Evolutionary conservation across 305 asterid species (phyloP).

Genomic region (Plantago rigida): DNA sequence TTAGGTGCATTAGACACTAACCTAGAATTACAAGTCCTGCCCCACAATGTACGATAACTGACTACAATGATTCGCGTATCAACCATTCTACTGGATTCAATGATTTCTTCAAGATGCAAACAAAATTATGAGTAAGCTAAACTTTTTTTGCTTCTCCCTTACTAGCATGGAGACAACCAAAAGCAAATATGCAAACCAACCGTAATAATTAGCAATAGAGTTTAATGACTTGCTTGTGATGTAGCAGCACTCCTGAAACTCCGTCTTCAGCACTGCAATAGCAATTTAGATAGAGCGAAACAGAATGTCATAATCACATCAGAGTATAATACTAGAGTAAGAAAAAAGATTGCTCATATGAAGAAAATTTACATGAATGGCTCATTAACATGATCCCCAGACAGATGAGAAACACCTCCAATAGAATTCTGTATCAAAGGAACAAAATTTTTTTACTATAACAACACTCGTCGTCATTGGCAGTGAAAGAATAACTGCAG

Average conservation of each 20-base stretch:
- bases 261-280: constrained; percentile 82
- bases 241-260: constrained; percentile 92
- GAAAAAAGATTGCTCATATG: constrained; percentile 13
- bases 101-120: constrained; percentile 13
- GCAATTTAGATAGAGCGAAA: constrained; percentile 15
- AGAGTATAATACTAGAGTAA: constrained; percentile 11
- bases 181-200: constrained; percentile 45
- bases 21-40: too few species aligned
- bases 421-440: constrained; percentile 66
- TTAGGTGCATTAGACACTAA: too few species aligned
- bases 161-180: constrained; percentile 20
- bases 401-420: constrained; percentile 80
- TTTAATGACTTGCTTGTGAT: constrained; percentile 95
- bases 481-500: constrained; percentile 14
- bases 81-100: not conserved
- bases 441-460: constrained; percentile 18
- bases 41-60: not conserved
- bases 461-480: constrained; percentile 11
- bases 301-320: constrained; percentile 23
- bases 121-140: not conserved
- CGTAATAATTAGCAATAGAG: constrained; percentile 45
- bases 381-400: constrained; percentile 91
- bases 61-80: not conserved
- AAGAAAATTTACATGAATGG: constrained; percentile 75
- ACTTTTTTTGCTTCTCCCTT: constrained; percentile 15